Percentiles rank a stretch among this genome's conserved stretches.
Evolutionary conservation across 495 filamentous ascomycete genomes (phyloP).

Genomic region (Penicillium dipodomyicola): DNA sequence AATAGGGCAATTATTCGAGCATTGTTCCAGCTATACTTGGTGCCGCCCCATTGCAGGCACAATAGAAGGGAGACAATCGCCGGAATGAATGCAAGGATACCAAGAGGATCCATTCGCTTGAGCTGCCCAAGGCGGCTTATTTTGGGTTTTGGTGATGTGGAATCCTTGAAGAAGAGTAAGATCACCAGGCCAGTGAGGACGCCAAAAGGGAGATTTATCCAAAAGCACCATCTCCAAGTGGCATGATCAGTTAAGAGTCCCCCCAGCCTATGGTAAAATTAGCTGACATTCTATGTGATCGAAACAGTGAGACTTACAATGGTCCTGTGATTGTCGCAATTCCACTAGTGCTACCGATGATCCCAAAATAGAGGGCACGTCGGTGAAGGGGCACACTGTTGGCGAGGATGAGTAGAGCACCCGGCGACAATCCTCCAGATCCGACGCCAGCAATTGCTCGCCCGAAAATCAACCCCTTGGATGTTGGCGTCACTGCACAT

Average conservation of each 20-base stretch:
- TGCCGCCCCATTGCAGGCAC: constrained; percentile 83
- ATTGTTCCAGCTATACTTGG: constrained; percentile 62
- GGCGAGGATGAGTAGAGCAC: constrained; percentile 76
- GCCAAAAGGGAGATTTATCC: constrained; percentile 68
- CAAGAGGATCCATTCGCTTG: constrained; percentile 65
- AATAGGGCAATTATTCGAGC: constrained; percentile 68
- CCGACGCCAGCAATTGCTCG: constrained; percentile 83
- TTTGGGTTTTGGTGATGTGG: constrained; percentile 41
- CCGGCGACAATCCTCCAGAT: constrained; percentile 77
- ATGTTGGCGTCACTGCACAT: constrained; percentile 75
- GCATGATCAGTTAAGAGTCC: constrained; percentile 62
- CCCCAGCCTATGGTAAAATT: constrained; percentile 23
- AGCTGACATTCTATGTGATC: background rate
- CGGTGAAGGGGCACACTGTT: constrained; percentile 68
- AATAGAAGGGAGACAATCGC: constrained; percentile 69
- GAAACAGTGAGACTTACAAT: constrained; percentile 33
- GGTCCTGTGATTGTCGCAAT: constrained; percentile 76
- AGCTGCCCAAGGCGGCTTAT: constrained; percentile 41
- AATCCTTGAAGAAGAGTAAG: constrained; percentile 57
- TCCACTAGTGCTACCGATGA: constrained; percentile 78
- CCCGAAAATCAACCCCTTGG: constrained; percentile 74
- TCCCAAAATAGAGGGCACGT: constrained; percentile 69
- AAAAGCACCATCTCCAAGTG: constrained; percentile 62
- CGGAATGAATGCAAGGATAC: constrained; percentile 66
- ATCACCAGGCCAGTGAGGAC: constrained; percentile 60